Conservation (phyloP, 2,329 filamentous ascomycete genomes). For the Lasiodiplodia citricola region DNA sequence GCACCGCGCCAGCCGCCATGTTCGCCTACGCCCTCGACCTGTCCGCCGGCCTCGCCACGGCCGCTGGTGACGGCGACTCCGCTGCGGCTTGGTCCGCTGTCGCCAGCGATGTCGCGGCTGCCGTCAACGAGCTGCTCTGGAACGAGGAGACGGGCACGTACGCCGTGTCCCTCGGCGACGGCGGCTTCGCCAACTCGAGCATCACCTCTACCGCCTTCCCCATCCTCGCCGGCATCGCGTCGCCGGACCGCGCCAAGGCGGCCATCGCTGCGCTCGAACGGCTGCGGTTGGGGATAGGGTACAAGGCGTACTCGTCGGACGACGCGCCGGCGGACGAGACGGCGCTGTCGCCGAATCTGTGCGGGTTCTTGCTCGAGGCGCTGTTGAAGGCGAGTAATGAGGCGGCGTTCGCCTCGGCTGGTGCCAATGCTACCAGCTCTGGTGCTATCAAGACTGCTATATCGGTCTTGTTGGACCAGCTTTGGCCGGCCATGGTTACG, state of each 20-base stretch:
- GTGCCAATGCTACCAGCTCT: background rate
- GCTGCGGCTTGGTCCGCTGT: constrained; percentile 33
- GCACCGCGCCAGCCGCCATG: constrained; percentile 35
- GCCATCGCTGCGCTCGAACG: constrained; percentile 39
- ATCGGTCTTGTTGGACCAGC: constrained; percentile 41
- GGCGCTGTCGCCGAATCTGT: constrained; percentile 52
- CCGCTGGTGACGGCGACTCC: constrained; percentile 36
- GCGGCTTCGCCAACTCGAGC: constrained; percentile 36
- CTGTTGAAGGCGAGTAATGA: constrained; percentile 37
- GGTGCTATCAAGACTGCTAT: constrained; percentile 11
- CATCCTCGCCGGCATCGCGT: constrained; percentile 43
- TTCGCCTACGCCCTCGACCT: constrained; percentile 36
- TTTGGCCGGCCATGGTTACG: constrained; percentile 52
- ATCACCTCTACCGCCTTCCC: constrained; percentile 39
- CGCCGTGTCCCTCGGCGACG: constrained; percentile 33
- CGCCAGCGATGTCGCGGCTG: constrained; percentile 32
- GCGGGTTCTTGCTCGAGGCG: constrained; percentile 50
- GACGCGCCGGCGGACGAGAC: constrained; percentile 37
- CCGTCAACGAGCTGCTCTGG: constrained; percentile 43
- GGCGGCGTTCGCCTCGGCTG: background rate
- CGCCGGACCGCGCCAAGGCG: constrained; percentile 36
- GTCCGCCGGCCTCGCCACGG: constrained; percentile 38
- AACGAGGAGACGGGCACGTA: constrained; percentile 40
- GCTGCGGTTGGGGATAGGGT: constrained; percentile 44
- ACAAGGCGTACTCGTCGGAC: constrained; percentile 38